Evolutionary conservation across 2,329 filamentous ascomycete genomes (phyloP).

Genomic region (Ophiostoma sp.): DNA sequence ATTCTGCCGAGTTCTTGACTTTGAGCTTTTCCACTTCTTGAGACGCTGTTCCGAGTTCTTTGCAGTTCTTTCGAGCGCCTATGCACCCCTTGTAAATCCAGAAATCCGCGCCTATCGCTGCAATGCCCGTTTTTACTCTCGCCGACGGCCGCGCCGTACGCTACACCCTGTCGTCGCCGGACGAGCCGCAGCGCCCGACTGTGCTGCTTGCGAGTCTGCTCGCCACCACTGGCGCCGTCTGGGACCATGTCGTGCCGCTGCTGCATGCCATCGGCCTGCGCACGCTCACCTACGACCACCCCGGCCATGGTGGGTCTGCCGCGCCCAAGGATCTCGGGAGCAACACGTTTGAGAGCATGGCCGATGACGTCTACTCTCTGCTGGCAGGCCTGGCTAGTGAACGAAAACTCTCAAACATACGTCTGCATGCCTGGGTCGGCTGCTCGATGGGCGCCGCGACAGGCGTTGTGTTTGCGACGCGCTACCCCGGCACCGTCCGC

Average conservation of each 20-base stretch:
- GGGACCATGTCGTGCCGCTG: slow-evolving; percentile 37
- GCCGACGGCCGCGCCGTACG: slow-evolving; percentile 20
- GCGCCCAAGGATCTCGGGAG: slow-evolving; percentile 32
- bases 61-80: too few species aligned
- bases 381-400: too few species aligned
- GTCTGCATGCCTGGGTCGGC: slow-evolving; percentile 40
- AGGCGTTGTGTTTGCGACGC: slow-evolving; percentile 37
- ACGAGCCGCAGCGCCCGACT: slow-evolving; percentile 27
- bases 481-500: slow-evolving; percentile 36
- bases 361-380: slow-evolving; percentile 20
- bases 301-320: slow-evolving; percentile 39
- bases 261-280: slow-evolving; percentile 37
- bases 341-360: slow-evolving; percentile 30
- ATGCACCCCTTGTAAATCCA: too few species aligned
- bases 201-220: slow-evolving; percentile 41
- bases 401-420: slow-evolving; percentile 24
- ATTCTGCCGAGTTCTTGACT: too few species aligned
- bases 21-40: too few species aligned
- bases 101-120: too few species aligned
- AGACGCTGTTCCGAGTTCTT: too few species aligned
- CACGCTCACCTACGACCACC: slow-evolving; percentile 40
- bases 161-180: slow-evolving; percentile 18
- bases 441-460: slow-evolving; percentile 43
- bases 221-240: slow-evolving; percentile 34
- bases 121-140: not conserved